These are phyloP conservation scores for Lophium mytilinum DNA, from an alignment of 495 filamentous ascomycete species.

Conservation along the genomic window DNA sequence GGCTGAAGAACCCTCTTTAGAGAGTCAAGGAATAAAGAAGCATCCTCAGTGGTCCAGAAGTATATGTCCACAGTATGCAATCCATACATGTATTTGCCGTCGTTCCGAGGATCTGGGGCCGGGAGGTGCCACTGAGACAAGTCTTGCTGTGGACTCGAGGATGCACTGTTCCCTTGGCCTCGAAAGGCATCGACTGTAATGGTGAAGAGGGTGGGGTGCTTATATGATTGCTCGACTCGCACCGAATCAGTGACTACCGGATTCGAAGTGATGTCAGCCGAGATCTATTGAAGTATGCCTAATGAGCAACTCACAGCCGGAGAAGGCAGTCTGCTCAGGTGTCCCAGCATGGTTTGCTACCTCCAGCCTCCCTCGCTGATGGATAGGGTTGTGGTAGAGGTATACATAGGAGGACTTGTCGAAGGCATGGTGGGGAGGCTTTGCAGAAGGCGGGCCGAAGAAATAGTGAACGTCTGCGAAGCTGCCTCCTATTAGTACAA, in stretches of 20 bases:
- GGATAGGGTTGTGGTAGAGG: slow-evolving; percentile 65
- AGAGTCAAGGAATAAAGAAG: slow-evolving; percentile 60
- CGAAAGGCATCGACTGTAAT: slow-evolving; percentile 57
- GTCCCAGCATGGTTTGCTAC: slow-evolving; percentile 82
- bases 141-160: slow-evolving; percentile 29
- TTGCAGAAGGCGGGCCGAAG: slow-evolving; percentile 61
- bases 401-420: slow-evolving; percentile 86
- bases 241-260: slow-evolving; percentile 52
- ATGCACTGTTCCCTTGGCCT: slow-evolving; percentile 10
- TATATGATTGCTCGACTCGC: slow-evolving; percentile 63
- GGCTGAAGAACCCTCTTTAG: slow-evolving; percentile 51
- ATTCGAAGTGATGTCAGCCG: slow-evolving; percentile 14
- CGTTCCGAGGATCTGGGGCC: slow-evolving; percentile 57
- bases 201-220: slow-evolving; percentile 68
- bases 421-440: slow-evolving; percentile 75
- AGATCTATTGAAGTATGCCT: not conserved
- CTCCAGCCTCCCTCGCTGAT: slow-evolving; percentile 65
- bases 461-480: slow-evolving; percentile 89
- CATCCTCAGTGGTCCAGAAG: slow-evolving; percentile 77
- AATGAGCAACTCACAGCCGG: slow-evolving; percentile 54
- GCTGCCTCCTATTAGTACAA: slow-evolving; percentile 40
- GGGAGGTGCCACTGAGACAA: slow-evolving; percentile 71
- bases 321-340: slow-evolving; percentile 82
- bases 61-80: slow-evolving; percentile 83
- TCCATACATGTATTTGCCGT: slow-evolving; percentile 63